These are phyloP conservation scores for Trichoderma atroviride DNA, from an alignment of 2,329 filamentous ascomycete species.

Conservation along the genomic window DNA sequence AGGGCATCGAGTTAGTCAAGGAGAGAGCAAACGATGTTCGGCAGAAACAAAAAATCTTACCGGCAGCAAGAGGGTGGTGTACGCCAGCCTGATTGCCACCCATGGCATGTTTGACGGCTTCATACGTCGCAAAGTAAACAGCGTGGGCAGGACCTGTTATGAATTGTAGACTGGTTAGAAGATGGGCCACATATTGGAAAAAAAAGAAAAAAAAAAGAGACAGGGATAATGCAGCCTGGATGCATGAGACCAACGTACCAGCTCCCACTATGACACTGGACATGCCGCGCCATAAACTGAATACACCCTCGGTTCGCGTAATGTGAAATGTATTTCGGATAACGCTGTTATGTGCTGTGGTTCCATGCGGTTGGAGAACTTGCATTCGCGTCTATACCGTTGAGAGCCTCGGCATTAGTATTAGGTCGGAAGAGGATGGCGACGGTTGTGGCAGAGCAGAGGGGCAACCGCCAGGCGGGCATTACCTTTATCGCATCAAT, in stretches of 20 bases:
- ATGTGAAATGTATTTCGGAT: constrained; percentile 93
- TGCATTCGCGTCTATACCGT: constrained; percentile 87
- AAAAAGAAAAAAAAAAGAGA: neutral
- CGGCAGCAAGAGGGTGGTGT: constrained; percentile 91
- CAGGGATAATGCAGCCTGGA: neutral
- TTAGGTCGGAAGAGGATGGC: neutral
- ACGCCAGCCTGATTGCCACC: constrained; percentile 85
- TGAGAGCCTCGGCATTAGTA: constrained; percentile 4
- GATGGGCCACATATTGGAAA: neutral
- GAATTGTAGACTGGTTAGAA: constrained; percentile 30
- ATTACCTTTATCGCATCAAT: constrained; percentile 94
- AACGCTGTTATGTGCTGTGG: constrained; percentile 84
- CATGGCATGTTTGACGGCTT: constrained; percentile 93
- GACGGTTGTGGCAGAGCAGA: neutral
- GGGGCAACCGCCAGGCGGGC: neutral
- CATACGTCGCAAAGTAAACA: constrained; percentile 98
- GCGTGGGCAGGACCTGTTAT: constrained; percentile 85
- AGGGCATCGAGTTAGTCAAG: neutral
- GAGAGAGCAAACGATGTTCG: neutral
- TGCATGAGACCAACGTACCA: constrained; percentile 59
- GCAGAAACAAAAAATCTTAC: constrained; percentile 52
- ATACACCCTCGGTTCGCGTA: constrained; percentile 82
- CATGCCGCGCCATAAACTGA: constrained; percentile 94
- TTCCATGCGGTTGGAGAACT: constrained; percentile 81
- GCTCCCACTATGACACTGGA: constrained; percentile 95